Evolutionary conservation across 78 protist genomes (phyloP).

Genomic region (Dictyostelium capitatum): DNA sequence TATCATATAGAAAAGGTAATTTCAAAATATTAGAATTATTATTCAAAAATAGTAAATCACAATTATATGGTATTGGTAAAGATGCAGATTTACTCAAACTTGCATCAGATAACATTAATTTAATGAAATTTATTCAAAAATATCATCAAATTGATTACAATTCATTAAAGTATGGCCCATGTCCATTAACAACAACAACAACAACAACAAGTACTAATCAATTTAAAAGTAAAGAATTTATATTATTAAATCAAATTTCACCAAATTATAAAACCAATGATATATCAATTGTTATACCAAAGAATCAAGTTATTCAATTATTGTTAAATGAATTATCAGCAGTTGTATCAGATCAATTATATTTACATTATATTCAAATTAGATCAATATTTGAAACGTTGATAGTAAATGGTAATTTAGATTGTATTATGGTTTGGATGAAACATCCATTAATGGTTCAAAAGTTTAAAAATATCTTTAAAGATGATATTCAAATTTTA

Average conservation of each 20-base stretch:
- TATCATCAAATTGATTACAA: too few relatives aligned
- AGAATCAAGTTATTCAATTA: too few relatives aligned
- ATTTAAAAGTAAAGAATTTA: too few relatives aligned
- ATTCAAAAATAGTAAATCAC: neutral
- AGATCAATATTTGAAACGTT: conserved; percentile 17
- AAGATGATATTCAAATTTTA: conserved; percentile 1
- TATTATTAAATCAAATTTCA: too few relatives aligned
- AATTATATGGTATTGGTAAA: neutral
- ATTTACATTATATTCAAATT: neutral
- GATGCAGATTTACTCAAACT: neutral
- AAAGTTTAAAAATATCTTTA: neutral
- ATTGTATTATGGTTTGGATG: neutral
- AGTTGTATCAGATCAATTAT: neutral
- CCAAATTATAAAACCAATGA: too few relatives aligned
- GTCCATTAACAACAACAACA: neutral
- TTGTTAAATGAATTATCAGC: too few relatives aligned
- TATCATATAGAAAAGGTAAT: neutral
- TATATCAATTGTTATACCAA: too few relatives aligned
- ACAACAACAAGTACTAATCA: neutral
- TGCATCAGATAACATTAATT: too few relatives aligned
- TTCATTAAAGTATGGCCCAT: neutral
- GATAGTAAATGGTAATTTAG: neutral
- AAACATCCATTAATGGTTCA: neutral
- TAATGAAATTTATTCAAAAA: too few relatives aligned
- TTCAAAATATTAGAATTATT: neutral